Evolutionary conservation across 768 basidiomycete species (phyloP), one percentile per base, ranked within the genome.

Genomic region (Epithele typhae): DNA sequence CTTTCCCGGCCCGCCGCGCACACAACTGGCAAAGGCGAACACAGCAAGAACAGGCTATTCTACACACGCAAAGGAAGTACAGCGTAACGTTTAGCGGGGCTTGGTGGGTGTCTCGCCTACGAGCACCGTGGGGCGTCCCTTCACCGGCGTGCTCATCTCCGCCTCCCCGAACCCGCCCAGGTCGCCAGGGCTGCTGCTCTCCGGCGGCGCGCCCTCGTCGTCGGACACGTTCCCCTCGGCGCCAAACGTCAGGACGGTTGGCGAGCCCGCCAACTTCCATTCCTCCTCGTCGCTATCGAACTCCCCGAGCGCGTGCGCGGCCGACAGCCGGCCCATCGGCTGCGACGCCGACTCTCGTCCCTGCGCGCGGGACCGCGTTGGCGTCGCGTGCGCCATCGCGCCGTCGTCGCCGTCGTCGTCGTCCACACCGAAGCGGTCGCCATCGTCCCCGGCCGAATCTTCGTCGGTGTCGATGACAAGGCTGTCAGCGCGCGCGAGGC

Each of bases 51-150:
- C n/a, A n/a, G n/a, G n/a, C n/a, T n/a, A n/a, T n/a, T n/a, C n/a
- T n/a, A n/a, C n/a, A n/a, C n/a, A n/a, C n/a, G n/a, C n/a, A n/a
- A n/a, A n/a, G n/a, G n/a, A n/a, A n/a, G n/a, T n/a, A n/a, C n/a
- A n/a, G 27, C 37, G 37, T 10, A 37, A 19, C 9, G 37, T 37
- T 54, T 40, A 46, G 19, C 44, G 41, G n/a, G 41, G 24, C 48
- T 56, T 56, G 22, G 56, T 60, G n/a, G 59, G 59, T 30, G 59
- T 61, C 25, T 51, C 57, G 18, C 45, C 46, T 6, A 54, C 54
- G 35, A 60, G 33, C 10, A 55, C 35, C 38, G 41, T 18, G 18
- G 43, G 25, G 21, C 40, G n/a, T 15, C n/a, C 27, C 14, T 30
- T 30, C 4, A 21, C 40, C 33, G 32, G 9, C 19, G 30, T 43